Evolutionary conservation across 176 grass and related monocot genomes (phyloP).

Genomic region (bread wheat (Triticum aestivum)): DNA sequence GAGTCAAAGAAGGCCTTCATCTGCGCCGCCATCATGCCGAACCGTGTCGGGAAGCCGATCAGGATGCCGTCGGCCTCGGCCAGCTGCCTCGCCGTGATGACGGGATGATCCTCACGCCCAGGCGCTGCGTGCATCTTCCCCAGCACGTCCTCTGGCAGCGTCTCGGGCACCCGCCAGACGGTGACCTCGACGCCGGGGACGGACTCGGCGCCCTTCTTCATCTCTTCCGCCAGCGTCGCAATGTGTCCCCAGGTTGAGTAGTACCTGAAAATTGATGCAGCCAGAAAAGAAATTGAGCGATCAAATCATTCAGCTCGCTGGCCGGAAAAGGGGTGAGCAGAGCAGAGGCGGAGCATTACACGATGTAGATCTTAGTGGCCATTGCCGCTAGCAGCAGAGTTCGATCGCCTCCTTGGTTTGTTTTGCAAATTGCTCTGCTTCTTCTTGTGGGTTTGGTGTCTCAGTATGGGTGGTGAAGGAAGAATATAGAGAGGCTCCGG

Average conservation of each 20-base stretch:
- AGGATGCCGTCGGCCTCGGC: slow-evolving; percentile 48
- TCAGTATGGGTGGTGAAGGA: not conserved
- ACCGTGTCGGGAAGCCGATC: slow-evolving; percentile 52
- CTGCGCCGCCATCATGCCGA: slow-evolving; percentile 62
- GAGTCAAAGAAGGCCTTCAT: slow-evolving; percentile 64
- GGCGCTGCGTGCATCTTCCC: slow-evolving; percentile 44
- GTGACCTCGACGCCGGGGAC: slow-evolving; percentile 33
- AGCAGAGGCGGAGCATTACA: slow-evolving; percentile 29
- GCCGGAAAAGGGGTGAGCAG: not conserved
- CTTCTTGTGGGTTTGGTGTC: too few relatives aligned
- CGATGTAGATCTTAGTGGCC: slow-evolving; percentile 63
- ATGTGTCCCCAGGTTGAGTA: slow-evolving; percentile 39
- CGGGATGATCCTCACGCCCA: slow-evolving; percentile 35
- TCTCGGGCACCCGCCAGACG: slow-evolving; percentile 44
- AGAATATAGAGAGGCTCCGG: not conserved
- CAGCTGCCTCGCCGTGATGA: slow-evolving; percentile 46
- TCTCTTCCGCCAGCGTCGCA: slow-evolving; percentile 35
- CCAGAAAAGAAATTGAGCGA: not conserved
- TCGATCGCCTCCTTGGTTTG: not conserved
- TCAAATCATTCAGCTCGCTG: not conserved
- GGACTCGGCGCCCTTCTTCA: slow-evolving; percentile 32
- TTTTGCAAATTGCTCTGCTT: not conserved
- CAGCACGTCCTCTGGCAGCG: slow-evolving; percentile 40
- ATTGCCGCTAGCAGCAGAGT: not conserved
- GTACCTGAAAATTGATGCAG: not conserved